phyloP scores from a whole-genome alignment of 2,329 filamentous ascomycete species.

The Aspergillus candidus region DNA sequence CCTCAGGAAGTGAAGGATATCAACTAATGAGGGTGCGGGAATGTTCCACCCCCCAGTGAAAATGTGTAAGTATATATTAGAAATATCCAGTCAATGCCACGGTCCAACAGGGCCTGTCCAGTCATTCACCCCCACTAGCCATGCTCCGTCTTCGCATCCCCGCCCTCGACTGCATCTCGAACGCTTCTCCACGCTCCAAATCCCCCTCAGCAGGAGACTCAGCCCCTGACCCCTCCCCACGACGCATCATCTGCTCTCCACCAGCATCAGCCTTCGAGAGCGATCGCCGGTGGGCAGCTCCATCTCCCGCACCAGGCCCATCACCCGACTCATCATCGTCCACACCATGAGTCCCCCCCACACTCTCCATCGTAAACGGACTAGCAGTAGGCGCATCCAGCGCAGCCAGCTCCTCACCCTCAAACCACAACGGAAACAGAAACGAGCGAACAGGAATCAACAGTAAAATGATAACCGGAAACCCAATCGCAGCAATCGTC shows the following conservation, averaged over 20 bases:
- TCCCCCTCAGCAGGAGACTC: slow-evolving; percentile 33
- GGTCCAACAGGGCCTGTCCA: not conserved
- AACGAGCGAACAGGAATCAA: slow-evolving; percentile 62
- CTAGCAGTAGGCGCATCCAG: slow-evolving; percentile 71
- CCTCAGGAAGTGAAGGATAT: no score
- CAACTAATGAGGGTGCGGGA: no score
- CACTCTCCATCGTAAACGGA: slow-evolving; percentile 69
- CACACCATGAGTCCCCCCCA: slow-evolving; percentile 59
- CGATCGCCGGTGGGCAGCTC: no score
- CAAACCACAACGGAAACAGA: slow-evolving; percentile 58
- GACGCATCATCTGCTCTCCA: slow-evolving; percentile 14
- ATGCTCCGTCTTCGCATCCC: slow-evolving; percentile 26
- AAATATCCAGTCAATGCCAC: no score
- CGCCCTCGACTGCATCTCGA: slow-evolving; percentile 29
- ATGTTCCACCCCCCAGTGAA: no score
- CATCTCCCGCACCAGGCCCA: not conserved
- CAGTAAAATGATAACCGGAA: slow-evolving; percentile 66
- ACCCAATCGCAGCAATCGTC: slow-evolving; percentile 75
- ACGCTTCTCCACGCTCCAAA: slow-evolving; percentile 37
- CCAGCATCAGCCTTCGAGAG: slow-evolving; percentile 8
- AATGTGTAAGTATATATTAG: no score
- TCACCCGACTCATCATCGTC: slow-evolving; percentile 21
- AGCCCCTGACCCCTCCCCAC: slow-evolving; percentile 12
- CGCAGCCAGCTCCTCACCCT: slow-evolving; percentile 52
- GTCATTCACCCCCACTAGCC: slow-evolving; percentile 17